A percentile compares a stretch with the other conserved stretches of the same genome.
phyloP scores from a whole-genome alignment of 805 yeast genomes.

The Candida jianshihensis region DNA sequence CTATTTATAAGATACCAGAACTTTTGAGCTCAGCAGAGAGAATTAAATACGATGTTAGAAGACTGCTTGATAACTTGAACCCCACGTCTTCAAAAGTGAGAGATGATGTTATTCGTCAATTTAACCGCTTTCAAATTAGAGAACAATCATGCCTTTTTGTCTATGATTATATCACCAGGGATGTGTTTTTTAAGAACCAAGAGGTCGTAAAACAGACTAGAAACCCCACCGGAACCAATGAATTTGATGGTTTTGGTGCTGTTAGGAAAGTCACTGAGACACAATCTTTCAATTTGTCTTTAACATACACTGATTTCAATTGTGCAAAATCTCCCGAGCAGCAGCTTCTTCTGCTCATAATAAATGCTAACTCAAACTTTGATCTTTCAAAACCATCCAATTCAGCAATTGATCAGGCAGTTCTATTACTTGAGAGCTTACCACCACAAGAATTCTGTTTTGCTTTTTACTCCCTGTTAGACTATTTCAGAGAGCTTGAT shows the following conservation, averaged over 20 bases:
- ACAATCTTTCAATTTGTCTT: neutral
- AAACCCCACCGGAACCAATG: conserved; percentile 1
- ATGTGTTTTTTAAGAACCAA: neutral
- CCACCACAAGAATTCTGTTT: conserved; percentile 5
- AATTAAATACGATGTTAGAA: conserved; percentile 12
- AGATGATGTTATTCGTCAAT: conserved; percentile 1
- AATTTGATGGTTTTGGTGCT: conserved; percentile 18
- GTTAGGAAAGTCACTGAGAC: conserved; percentile 13
- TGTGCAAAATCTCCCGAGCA: conserved; percentile 11
- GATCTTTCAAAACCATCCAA: neutral
- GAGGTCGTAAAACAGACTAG: neutral
- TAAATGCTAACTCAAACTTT: conserved; percentile 7
- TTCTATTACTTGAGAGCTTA: conserved; percentile 8
- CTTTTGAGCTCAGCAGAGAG: conserved; percentile 12
- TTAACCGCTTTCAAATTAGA: conserved; percentile 4
- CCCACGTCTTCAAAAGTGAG: conserved; percentile 1
- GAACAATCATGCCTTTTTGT: conserved; percentile 15
- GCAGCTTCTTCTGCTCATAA: conserved; percentile 2
- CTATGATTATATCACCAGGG: conserved; percentile 8
- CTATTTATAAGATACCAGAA: conserved; percentile 4
- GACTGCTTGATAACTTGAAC: conserved; percentile 6
- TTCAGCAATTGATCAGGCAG: conserved; percentile 8
- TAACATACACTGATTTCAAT: conserved; percentile 6
- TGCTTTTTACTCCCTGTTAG: conserved; percentile 10
- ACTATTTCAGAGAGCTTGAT: conserved; percentile 3